phyloP scores from a whole-genome alignment of 2,329 filamentous ascomycete species.

The Diaporthe vexans region DNA sequence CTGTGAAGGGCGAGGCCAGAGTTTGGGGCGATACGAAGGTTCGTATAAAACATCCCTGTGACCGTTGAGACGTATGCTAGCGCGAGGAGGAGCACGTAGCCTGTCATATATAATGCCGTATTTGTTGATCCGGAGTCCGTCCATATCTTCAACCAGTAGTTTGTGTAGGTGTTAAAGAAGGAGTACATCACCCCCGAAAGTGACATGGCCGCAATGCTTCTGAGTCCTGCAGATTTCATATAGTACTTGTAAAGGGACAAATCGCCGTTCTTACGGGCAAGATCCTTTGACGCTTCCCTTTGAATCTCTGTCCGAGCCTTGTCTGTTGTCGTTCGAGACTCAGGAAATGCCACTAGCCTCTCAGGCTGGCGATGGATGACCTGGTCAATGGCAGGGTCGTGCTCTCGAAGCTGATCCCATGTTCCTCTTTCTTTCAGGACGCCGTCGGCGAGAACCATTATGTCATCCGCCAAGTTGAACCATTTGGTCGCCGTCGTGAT shows the following conservation, averaged over 20 bases:
- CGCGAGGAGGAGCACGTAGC: conserved; percentile 52
- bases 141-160: conserved; percentile 58
- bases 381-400: conserved; percentile 51
- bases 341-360: not conserved
- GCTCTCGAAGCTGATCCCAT: conserved; percentile 53
- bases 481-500: conserved; percentile 53
- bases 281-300: conserved; percentile 37
- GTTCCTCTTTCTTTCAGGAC: conserved; percentile 55
- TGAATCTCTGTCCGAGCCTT: not conserved
- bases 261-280: conserved; percentile 51
- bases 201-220: conserved; percentile 48
- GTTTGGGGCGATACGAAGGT: conserved; percentile 52
- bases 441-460: conserved; percentile 56
- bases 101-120: conserved; percentile 52
- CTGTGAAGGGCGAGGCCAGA: conserved; percentile 53
- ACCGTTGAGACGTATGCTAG: conserved; percentile 56
- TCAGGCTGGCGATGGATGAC: conserved; percentile 46
- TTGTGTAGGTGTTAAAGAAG: conserved; percentile 54
- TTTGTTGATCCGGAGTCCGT: conserved; percentile 48
- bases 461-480: conserved; percentile 57
- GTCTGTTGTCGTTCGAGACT: not conserved
- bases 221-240: conserved; percentile 46
- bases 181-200: conserved; percentile 47
- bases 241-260: conserved; percentile 56
- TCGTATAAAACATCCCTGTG: conserved; percentile 49